Conservation (phyloP, 2,329 filamentous ascomycete species). For the Calonectria multiphialidica region DNA sequence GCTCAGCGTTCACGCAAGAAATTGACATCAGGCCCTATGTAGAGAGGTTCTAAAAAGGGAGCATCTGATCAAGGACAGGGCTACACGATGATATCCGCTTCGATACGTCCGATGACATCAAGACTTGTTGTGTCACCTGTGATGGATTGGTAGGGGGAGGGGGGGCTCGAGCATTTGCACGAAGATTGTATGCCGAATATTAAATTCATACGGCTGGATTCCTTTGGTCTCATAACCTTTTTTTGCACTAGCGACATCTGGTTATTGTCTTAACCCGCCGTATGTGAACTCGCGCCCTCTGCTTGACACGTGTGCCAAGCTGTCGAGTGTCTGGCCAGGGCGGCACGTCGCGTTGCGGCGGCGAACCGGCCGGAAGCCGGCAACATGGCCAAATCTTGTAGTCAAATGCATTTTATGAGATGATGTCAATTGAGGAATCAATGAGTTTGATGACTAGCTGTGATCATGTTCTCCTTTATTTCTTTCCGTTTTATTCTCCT, state of each 20-base stretch:
- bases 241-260: neutral
- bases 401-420: neutral
- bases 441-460: neutral
- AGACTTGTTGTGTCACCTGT: neutral
- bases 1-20: conserved; percentile 84
- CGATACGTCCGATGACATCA: neutral
- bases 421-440: neutral
- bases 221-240: neutral
- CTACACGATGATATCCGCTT: neutral
- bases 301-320: neutral
- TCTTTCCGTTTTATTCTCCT: too few species aligned
- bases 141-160: neutral
- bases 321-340: neutral
- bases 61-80: neutral
- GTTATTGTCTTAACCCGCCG: neutral
- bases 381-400: neutral
- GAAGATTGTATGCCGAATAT: neutral
- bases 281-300: neutral
- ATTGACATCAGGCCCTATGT: conserved; percentile 83
- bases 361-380: neutral
- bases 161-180: neutral
- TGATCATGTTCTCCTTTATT: too few species aligned
- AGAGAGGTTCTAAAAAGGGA: conserved; percentile 79
- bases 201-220: neutral
- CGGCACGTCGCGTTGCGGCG: neutral